These are phyloP conservation scores for Ilyonectria sp. DNA, from an alignment of 2,329 filamentous ascomycete species.

Conservation along the genomic window DNA sequence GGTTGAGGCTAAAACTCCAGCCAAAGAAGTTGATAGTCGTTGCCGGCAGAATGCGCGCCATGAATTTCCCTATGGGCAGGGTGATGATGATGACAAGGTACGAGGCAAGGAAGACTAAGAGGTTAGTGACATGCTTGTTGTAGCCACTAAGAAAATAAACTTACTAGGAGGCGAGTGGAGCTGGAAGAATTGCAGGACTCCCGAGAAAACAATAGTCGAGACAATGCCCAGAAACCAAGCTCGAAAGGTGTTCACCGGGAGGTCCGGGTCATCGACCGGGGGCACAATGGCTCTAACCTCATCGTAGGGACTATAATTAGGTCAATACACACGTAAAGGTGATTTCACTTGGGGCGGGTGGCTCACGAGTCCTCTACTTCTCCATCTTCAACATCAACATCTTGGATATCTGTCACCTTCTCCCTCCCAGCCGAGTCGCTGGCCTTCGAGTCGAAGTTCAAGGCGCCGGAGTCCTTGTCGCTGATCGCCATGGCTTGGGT, in stretches of 20 bases:
- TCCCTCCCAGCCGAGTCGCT: background rate
- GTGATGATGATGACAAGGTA: constrained; percentile 22
- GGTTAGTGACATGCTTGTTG: too few relatives aligned
- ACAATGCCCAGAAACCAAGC: constrained; percentile 21
- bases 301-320: constrained; percentile 2
- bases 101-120: constrained; percentile 15
- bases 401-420: background rate
- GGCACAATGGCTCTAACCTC: constrained; percentile 18
- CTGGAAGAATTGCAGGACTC: constrained; percentile 23
- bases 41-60: constrained; percentile 7
- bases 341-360: background rate
- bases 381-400: constrained; percentile 15
- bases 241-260: constrained; percentile 14
- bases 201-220: constrained; percentile 19
- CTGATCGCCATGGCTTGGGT: background rate
- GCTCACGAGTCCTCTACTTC: constrained; percentile 21
- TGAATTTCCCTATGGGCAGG: constrained; percentile 16
- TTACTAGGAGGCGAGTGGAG: constrained; percentile 24
- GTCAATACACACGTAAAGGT: background rate
- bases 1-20: constrained; percentile 20
- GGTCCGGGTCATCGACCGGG: constrained; percentile 18
- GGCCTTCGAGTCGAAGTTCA: background rate
- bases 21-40: background rate
- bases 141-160: too few relatives aligned
- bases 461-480: constrained; percentile 4